These are phyloP conservation scores for Rubia balearica DNA, from an alignment of 305 asterid genomes.

Conservation along the genomic window DNA sequence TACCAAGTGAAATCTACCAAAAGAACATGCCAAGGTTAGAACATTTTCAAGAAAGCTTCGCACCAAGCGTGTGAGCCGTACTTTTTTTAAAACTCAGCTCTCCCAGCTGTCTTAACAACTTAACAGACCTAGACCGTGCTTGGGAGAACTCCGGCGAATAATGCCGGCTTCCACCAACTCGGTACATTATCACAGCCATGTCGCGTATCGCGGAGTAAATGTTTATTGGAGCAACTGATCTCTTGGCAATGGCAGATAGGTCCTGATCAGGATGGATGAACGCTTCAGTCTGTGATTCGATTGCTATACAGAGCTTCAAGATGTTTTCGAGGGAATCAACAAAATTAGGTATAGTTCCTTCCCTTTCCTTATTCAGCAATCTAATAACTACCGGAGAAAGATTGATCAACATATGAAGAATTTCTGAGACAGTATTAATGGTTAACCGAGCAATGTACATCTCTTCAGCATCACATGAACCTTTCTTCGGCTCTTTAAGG, in stretches of 20 bases:
- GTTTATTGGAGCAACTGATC: conserved; percentile 33
- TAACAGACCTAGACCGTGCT: conserved; percentile 47
- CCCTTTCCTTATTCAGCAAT: conserved; percentile 50
- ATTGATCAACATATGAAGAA: conserved; percentile 42
- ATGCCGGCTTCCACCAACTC: conserved; percentile 25
- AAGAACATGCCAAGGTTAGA: too few relatives aligned
- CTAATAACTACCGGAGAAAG: conserved; percentile 62
- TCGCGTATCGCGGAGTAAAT: conserved; percentile 31
- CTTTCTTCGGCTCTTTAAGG: too few relatives aligned
- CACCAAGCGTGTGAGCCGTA: too few relatives aligned
- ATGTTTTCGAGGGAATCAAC: conserved; percentile 62
- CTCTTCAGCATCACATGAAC: conserved; percentile 33
- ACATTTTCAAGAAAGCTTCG: too few relatives aligned
- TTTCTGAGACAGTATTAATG: conserved; percentile 37
- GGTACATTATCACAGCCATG: conserved; percentile 38
- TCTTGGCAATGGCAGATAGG: conserved; percentile 35
- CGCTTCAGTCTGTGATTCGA: conserved; percentile 60
- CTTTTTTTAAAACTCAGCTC: conserved; percentile 30
- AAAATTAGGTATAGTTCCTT: conserved; percentile 30
- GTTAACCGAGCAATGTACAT: conserved; percentile 58
- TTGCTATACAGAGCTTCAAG: conserved; percentile 42
- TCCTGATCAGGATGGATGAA: conserved; percentile 39
- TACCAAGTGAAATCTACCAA: too few relatives aligned
- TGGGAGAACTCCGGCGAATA: conserved; percentile 42
- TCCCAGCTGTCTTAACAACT: conserved; percentile 43